These are phyloP conservation scores for Thelonectria rubi DNA, from an alignment of 2,329 filamentous ascomycete genomes.

Conservation along the genomic window DNA sequence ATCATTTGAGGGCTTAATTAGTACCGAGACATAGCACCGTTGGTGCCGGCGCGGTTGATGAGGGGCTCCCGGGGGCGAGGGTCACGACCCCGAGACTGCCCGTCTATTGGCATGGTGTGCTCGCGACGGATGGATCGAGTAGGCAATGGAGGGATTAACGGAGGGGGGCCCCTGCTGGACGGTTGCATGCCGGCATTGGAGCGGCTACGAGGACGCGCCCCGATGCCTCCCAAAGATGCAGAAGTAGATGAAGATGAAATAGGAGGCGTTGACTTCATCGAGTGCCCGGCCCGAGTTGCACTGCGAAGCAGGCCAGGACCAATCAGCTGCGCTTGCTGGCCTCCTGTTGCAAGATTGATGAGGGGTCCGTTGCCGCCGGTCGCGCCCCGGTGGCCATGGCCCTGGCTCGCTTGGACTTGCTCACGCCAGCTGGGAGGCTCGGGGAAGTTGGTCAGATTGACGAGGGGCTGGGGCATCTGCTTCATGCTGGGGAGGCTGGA, in stretches of 20 bases:
- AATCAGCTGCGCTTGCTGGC: conserved; percentile 25
- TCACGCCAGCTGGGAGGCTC: conserved; percentile 69
- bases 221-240: conserved; percentile 5
- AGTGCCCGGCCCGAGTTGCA: conserved; percentile 22
- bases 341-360: conserved; percentile 56
- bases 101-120: conserved; percentile 33
- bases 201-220: conserved; percentile 39
- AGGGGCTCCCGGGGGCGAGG: conserved; percentile 43
- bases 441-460: conserved; percentile 71
- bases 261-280: conserved; percentile 21
- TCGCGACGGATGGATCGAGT: conserved; percentile 43
- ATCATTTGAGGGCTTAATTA: conserved; percentile 16
- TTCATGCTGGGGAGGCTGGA: conserved; percentile 12
- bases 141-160: conserved; percentile 42
- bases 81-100: conserved; percentile 37
- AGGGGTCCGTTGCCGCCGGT: conserved; percentile 50
- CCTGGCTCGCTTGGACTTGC: conserved; percentile 50
- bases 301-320: conserved; percentile 34
- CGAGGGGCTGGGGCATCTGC: conserved; percentile 65
- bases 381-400: conserved; percentile 55
- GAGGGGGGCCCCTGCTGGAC: conserved; percentile 28
- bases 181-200: conserved; percentile 35
- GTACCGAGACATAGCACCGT: conserved; percentile 28
- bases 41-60: conserved; percentile 44
- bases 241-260: conserved; percentile 21